Base-by-base conservation (phyloP, 1,284 basidiomycete species). In the Phylloboletellus chloephorus region DNA sequence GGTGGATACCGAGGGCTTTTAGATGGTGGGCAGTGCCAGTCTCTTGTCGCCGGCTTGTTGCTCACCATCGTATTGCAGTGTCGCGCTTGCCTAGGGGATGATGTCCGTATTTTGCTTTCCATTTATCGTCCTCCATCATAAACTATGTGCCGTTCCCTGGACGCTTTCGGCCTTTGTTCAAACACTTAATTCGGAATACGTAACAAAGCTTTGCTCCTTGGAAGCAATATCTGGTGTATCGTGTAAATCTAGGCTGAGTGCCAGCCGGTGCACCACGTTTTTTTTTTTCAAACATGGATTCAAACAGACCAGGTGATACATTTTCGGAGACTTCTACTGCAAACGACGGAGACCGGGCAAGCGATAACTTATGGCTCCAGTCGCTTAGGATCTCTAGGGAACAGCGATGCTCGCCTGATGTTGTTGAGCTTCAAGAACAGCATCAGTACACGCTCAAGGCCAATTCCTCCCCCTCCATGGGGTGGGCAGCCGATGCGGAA, bases 361-460 rank as follows among this genome's bases (percentile, higher is more conserved):
- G 9, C 20, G 4, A 31, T 19, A 5, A 12, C 30, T 3, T 3
- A 9, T 37, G 84, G 84, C 52, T 86, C 83, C 47, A 88, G 66
- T 44, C 84, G 73, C 66, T 85, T 88, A 46, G 92, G 92, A 69
- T 95, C 92, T 59, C 92, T 81, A 19, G 96, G 96, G 83, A 98
- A 98, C 61, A 98, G 67, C 36, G 86, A 89, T 16, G 92, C 92
- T 39, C 93, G 75, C 44, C 95, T 79, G 58, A 98, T 96, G 73
- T 98, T 98, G 70, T 88, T 89, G 50, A 96, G 74, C 67, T 92
- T 92, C 62, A 95, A 70, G 76, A 91, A 97, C 51, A 97, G 69
- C 91, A 96, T 94, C 57, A 98, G 69, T 34, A 98, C 93, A 46
- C 95, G 86, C 71, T 98, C 95, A 43, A 98, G 74, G 46, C 92